Evolutionary conservation across 148 eudicot species (phyloP).

Genomic region (Pharnaceum exiguum): DNA sequence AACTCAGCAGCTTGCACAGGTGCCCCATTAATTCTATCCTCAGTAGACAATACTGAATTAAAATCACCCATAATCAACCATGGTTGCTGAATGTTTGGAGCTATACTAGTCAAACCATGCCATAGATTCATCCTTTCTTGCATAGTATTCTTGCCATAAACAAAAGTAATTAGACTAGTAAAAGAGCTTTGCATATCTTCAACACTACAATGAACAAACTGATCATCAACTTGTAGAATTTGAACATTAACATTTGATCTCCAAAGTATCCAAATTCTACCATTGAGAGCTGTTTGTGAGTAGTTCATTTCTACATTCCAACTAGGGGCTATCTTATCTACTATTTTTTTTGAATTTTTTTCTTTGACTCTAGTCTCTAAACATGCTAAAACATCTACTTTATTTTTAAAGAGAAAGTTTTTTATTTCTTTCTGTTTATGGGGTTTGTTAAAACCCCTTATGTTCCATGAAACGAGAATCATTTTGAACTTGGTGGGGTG

Average conservation of each 20-base stretch:
- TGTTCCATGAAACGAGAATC: slow-evolving; percentile 5
- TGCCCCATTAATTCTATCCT: background rate
- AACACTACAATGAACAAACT: background rate
- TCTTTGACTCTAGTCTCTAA: background rate
- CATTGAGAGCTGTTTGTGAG: background rate
- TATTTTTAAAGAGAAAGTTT: background rate
- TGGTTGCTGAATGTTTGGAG: background rate
- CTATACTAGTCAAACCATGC: background rate
- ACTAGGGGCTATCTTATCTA: background rate
- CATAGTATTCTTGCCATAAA: background rate
- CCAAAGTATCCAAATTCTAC: background rate
- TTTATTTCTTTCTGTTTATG: background rate
- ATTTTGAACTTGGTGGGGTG: slow-evolving; percentile 27
- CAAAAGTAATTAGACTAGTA: background rate
- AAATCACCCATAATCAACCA: background rate
- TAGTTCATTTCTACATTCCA: background rate
- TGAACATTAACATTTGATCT: background rate
- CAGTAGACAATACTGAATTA: background rate
- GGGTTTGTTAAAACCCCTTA: background rate
- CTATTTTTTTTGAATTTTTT: background rate
- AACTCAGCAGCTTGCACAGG: background rate
- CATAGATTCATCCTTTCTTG: background rate
- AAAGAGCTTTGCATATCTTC: background rate
- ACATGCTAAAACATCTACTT: background rate
- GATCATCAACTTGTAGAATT: background rate